phyloP scores from a whole-genome alignment of 208 protist species.

The Leishmania mexicana region DNA sequence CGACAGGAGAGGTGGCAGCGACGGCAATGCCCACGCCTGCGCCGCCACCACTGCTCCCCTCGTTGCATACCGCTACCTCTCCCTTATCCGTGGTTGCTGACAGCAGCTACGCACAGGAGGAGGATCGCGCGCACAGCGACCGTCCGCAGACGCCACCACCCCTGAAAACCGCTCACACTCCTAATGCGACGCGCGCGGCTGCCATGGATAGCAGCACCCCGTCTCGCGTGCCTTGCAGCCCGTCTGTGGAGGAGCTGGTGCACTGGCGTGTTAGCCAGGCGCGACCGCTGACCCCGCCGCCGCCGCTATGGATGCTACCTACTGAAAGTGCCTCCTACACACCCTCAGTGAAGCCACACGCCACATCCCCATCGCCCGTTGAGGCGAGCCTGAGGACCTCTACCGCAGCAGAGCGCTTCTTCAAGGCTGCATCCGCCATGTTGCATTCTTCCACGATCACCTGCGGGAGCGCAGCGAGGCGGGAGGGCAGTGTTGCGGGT shows the following conservation, averaged over 20 bases:
- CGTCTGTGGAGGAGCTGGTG: conserved; percentile 11
- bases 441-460: conserved; percentile 5
- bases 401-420: conserved; percentile 20
- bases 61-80: neutral
- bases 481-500: neutral
- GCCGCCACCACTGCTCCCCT: neutral
- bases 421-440: conserved; percentile 23
- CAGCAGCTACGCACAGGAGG: neutral
- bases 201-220: neutral
- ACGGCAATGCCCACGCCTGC: neutral
- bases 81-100: neutral
- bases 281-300: neutral
- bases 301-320: neutral
- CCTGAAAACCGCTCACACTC: neutral
- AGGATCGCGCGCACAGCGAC: neutral
- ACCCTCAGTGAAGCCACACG: neutral
- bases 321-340: neutral
- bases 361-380: neutral
- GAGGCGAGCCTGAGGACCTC: neutral
- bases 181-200: neutral
- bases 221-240: conserved; percentile 10
- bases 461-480: neutral
- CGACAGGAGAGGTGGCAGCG: neutral
- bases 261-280: neutral
- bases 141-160: neutral